Conservation (phyloP, 164 flowering plant species). For the Brasenia schreberi region DNA sequence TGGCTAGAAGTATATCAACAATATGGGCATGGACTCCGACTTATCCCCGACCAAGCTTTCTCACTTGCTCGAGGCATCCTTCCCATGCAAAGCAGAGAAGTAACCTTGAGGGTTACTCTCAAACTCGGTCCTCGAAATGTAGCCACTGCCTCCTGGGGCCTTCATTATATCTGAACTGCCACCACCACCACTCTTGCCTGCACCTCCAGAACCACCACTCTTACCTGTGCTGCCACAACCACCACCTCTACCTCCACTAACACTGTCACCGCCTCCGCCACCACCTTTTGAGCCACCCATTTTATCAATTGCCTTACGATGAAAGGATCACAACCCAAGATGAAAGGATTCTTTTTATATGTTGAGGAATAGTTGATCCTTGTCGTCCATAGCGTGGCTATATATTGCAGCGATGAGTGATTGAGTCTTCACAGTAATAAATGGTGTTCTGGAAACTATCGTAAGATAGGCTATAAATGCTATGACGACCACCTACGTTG, state of each 20-base stretch:
- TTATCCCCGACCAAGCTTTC: background rate
- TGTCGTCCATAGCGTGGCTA: too few species aligned
- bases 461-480: too few species aligned
- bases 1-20: too few species aligned
- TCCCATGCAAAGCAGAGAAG: background rate
- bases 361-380: too few species aligned
- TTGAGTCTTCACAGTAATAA: too few species aligned
- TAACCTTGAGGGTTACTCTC: slow-evolving; percentile 1
- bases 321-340: too few species aligned
- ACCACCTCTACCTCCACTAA: background rate
- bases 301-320: too few species aligned
- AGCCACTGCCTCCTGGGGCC: background rate
- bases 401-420: too few species aligned
- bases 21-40: background rate
- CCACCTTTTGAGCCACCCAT: background rate
- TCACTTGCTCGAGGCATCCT: background rate
- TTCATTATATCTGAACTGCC: background rate
- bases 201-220: background rate
- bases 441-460: too few species aligned
- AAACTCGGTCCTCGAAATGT: background rate
- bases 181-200: background rate
- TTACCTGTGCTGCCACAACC: background rate
- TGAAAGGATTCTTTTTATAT: too few species aligned
- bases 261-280: background rate
- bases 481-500: too few species aligned